Evolutionary conservation across 441 rosid genomes (phyloP), one percentile per base, ranked within the genome.

Genomic region (Adansonia rubrostipa): DNA sequence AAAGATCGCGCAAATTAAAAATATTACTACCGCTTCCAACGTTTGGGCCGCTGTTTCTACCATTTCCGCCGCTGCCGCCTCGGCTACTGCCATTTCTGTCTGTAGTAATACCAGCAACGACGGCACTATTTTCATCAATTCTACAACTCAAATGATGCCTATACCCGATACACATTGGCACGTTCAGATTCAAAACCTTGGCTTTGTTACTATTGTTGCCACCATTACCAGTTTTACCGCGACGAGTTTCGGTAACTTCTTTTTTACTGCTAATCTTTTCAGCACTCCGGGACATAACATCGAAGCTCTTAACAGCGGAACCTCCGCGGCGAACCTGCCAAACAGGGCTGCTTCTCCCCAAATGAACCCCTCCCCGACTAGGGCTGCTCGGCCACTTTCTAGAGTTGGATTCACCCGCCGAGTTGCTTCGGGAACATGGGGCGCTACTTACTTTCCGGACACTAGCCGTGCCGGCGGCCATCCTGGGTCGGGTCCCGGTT

Each of bases 391-490:
- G 93, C 93, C 91, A 93, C 80, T 91, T 93, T 80, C 93, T 87
- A 13, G 90, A 86, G 68, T 93, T 93, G 3, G 92, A 88, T 72
- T 95, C 99, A 0, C 99, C 99, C 0, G 92, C 87, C 1, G 98
- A 95, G 80, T 95, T 93, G 80, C 98, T 93, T 6, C 98, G 78
- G 0, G 99, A 95, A 73, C 99, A 95, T 22, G 97, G 98, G 14
- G 98, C 98, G 77, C 98, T 93, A 61, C 95, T 95, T 10, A 84
- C 96, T 86, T 92, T 95, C 69, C 98, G 87, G 68, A 86, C 54
- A 45, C 74, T 81, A 17, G 81, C 77, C 45, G 86, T 75, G 11
- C 89, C 90, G 24, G 90, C 36, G 0, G 82, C 73, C 84, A 86
- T 54, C 74, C 88, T 89, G 70, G 92, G 90, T 80, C 96, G 87